Evolutionary conservation across 73 alveolate species (phyloP).

Genomic region (Paramecium octaurelia): DNA sequence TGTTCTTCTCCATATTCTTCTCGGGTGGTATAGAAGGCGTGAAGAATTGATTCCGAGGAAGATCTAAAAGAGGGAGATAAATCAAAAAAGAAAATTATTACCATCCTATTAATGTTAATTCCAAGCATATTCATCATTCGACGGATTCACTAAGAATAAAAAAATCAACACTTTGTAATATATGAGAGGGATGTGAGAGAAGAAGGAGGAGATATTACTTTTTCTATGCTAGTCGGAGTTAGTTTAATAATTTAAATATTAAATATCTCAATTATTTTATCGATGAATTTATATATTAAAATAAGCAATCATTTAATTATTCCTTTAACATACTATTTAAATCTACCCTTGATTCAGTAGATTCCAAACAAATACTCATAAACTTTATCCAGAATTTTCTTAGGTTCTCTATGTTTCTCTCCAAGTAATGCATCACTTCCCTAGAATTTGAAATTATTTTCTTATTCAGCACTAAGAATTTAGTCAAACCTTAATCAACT

Average conservation of each 20-base stretch:
- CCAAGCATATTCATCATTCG: neutral
- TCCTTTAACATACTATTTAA: neutral
- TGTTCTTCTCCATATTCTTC: constrained; percentile 1
- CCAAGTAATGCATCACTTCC: no score
- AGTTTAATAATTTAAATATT: constrained; percentile 12
- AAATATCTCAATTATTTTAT: neutral
- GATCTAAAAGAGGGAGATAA: neutral
- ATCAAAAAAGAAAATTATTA: neutral
- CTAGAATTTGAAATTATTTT: no score
- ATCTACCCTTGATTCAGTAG: no score
- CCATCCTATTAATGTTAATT: constrained; percentile 1
- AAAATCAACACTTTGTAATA: constrained; percentile 14
- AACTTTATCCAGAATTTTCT: no score
- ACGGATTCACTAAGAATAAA: constrained; percentile 17
- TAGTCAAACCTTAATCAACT: no score
- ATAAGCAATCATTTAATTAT: neutral
- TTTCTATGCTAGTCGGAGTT: neutral
- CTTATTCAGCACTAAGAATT: no score
- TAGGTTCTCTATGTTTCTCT: no score
- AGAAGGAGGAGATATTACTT: neutral
- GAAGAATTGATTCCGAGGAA: constrained; percentile 37
- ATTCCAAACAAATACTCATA: no score
- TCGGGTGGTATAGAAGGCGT: neutral
- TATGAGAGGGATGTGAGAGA: neutral
- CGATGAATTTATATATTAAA: neutral